Evolutionary conservation across 352 stramenopile genomes (phyloP), one percentile per base, ranked within the genome.

Genomic region (Pythium brachiatum): DNA sequence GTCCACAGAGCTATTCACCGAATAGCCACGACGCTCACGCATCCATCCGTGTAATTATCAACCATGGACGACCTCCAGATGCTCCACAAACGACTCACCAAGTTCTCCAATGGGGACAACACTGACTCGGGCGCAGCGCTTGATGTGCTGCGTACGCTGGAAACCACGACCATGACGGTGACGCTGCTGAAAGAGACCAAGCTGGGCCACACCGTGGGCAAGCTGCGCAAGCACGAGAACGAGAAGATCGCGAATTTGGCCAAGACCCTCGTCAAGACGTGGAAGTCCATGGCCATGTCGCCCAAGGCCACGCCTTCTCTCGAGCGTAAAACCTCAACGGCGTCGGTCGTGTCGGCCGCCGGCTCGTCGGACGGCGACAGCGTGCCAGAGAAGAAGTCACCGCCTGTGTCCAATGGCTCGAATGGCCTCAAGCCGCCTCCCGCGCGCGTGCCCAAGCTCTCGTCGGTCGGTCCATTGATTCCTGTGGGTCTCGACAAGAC

Each of bases 161-260:
- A 92, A 57, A 75, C 77, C 46, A 70, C 69, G 7, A 60, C 59
- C 13, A 69, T 94, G 38, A 94, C 83, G 36, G 78, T 89, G 44
- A 64, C 62, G 18, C 75, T 94, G 50, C 75, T 94, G 32, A 94
- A 92, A 65, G 85, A 94, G 60, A 94, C 85, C 43, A 91, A 92
- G 64, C 68, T 94, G 27, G 85, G 85, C 46, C 81, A 92, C 62
- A 94, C 85, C 20, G 78, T 96, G 32, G 84, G 86, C 51, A 96
- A 96, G 69, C 75, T 96, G 64, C 85, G 86, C 64, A 96, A 96
- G 73, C 82, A 96, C 70, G 77, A 87, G 43, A 81, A 95, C 70
- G 81, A 89, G 34, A 83, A 88, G 69, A 78, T 97, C 58, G 79
- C 86, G 46, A 81, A 75, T 55, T 60, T 84, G 39, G 87, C 88